Evolutionary conservation across 2,329 filamentous ascomycete species (phyloP).

Genomic region (Torrubiella hemipterigena): DNA sequence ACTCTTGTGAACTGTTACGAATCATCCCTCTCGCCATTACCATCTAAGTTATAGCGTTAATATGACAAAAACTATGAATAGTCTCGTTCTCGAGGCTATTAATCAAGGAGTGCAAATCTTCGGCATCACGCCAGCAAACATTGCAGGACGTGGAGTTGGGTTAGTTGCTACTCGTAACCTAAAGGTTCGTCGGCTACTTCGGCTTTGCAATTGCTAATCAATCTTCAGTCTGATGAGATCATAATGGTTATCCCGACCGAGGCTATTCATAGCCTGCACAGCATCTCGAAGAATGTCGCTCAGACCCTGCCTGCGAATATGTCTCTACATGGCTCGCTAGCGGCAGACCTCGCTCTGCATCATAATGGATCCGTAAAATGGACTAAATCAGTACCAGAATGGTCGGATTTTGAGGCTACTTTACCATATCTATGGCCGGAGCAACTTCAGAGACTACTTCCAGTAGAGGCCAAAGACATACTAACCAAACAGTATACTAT

Average conservation of each 20-base stretch:
- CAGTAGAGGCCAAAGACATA: conserved; percentile 27
- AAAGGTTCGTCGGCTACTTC: too few species aligned
- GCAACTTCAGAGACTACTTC: conserved; percentile 33
- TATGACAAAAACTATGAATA: too few species aligned
- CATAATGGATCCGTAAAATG: conserved; percentile 3
- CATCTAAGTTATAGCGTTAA: too few species aligned
- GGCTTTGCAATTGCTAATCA: too few species aligned
- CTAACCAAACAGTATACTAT: conserved; percentile 39
- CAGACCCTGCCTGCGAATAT: conserved; percentile 38
- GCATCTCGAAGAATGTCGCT: conserved; percentile 42
- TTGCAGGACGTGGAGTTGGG: too few species aligned
- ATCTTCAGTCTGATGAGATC: conserved; percentile 31
- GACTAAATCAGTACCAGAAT: conserved; percentile 3
- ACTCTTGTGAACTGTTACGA: too few species aligned
- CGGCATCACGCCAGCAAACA: too few species aligned
- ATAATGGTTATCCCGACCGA: conserved; percentile 54
- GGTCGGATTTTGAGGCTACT: conserved; percentile 5
- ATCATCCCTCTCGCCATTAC: too few species aligned
- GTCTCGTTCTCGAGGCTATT: too few species aligned
- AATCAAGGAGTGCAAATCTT: too few species aligned
- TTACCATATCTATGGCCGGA: conserved; percentile 33
- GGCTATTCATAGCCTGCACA: conserved; percentile 52
- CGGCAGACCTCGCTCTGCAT: conserved; percentile 46
- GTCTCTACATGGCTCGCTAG: conserved; percentile 60
- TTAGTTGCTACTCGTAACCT: too few species aligned